Percentiles rank a stretch among this genome's conserved stretches.
Evolutionary conservation across 2,329 filamentous ascomycete genomes (phyloP).

Genomic region (Oidium heveae): DNA sequence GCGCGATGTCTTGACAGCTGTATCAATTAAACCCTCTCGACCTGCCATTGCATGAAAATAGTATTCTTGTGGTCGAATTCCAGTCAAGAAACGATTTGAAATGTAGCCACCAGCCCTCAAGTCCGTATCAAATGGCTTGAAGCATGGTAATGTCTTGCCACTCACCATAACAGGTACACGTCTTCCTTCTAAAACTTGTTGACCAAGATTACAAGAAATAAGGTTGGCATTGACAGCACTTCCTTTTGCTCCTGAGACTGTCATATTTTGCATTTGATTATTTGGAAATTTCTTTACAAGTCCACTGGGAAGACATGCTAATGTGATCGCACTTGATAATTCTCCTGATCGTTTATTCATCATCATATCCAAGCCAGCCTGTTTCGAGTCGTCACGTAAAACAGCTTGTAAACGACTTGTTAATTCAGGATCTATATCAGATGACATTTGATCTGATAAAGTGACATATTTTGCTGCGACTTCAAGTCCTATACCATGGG

Average conservation of each 20-base stretch:
- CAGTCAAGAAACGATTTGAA: constrained; percentile 88
- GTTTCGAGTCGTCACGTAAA: constrained; percentile 71
- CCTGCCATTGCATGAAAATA: constrained; percentile 99
- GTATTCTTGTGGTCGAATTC: constrained; percentile 90
- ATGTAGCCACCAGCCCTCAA: constrained; percentile 83
- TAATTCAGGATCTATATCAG: constrained; percentile 44
- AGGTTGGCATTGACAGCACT: constrained; percentile 82
- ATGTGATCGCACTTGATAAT: constrained; percentile 58
- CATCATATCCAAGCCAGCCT: constrained; percentile 68
- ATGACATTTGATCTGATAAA: constrained; percentile 35
- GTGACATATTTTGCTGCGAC: constrained; percentile 79
- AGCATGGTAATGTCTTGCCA: constrained; percentile 86
- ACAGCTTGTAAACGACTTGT: constrained; percentile 66
- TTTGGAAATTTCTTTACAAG: constrained; percentile 81
- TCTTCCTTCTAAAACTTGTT: constrained; percentile 85
- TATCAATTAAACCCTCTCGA: constrained; percentile 93
- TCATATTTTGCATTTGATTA: constrained; percentile 99
- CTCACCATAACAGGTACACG: constrained; percentile 95
- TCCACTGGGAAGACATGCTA: constrained; percentile 52
- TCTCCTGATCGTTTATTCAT: constrained; percentile 45
- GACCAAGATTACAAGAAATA: constrained; percentile 91
- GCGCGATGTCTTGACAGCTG: constrained; percentile 90
- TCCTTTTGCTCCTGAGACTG: constrained; percentile 85
- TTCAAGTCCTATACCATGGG: constrained; percentile 44
- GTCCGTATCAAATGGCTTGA: constrained; percentile 73